Conservation (phyloP, 768 basidiomycete genomes). For the Asterophora parasitica region DNA sequence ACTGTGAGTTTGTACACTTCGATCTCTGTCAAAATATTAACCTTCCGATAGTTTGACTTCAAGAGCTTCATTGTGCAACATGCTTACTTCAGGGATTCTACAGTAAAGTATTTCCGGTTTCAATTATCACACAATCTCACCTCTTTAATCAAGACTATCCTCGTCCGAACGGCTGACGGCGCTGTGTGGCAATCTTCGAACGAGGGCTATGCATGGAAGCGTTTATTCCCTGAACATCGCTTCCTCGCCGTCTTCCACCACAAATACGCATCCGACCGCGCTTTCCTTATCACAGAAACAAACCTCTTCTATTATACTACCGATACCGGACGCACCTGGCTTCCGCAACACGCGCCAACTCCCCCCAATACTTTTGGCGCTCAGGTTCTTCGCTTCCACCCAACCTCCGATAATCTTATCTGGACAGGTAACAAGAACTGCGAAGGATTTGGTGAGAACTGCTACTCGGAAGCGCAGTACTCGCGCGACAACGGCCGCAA, state of each 20-base stretch:
- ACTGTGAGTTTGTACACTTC: constrained; percentile 40
- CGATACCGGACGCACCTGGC: constrained; percentile 75
- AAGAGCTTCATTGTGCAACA: constrained; percentile 62
- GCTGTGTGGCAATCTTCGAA: constrained; percentile 92
- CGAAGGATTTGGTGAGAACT: constrained; percentile 36
- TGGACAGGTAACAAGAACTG: constrained; percentile 84
- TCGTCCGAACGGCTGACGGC: constrained; percentile 73
- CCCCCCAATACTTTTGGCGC: constrained; percentile 77
- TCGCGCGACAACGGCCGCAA: constrained; percentile 69
- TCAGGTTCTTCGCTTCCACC: constrained; percentile 83
- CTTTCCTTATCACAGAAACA: constrained; percentile 80
- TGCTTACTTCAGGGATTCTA: constrained; percentile 80
- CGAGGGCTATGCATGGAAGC: constrained; percentile 90
- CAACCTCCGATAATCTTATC: constrained; percentile 77
- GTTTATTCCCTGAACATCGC: constrained; percentile 50
- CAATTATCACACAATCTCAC: neutral
- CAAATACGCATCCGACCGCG: constrained; percentile 69
- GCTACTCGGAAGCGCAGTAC: constrained; percentile 74
- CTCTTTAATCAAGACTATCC: constrained; percentile 55
- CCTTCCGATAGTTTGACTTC: constrained; percentile 56
- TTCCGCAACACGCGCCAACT: constrained; percentile 48
- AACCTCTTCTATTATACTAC: constrained; percentile 74
- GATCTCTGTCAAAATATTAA: neutral
- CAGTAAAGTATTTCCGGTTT: constrained; percentile 33
- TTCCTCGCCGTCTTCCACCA: constrained; percentile 90